A percentile compares a stretch with the other conserved stretches of the same genome.
phyloP scores from a whole-genome alignment of 2,329 filamentous ascomycete species.

The Fonsecaea erecta region DNA sequence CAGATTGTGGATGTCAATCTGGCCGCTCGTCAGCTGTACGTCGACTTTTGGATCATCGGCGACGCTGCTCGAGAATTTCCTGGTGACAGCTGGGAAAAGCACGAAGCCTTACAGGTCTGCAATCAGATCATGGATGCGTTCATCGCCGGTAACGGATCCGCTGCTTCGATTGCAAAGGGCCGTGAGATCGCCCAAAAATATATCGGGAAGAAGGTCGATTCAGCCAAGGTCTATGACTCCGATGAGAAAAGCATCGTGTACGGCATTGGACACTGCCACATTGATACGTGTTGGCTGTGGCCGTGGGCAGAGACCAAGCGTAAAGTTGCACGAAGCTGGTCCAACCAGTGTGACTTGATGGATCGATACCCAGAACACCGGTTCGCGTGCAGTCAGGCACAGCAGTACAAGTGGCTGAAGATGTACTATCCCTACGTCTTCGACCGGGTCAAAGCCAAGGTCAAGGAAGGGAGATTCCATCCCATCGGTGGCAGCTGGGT shows the following conservation, averaged over 20 bases:
- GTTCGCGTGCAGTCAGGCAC: constrained; percentile 90
- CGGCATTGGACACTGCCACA: constrained; percentile 94
- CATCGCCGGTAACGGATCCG: constrained; percentile 72
- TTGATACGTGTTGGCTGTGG: constrained; percentile 98
- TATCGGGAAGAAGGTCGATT: constrained; percentile 79
- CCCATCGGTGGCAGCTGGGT: constrained; percentile 98
- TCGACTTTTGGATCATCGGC: constrained; percentile 94
- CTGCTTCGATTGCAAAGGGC: constrained; percentile 76
- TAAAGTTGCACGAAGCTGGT: constrained; percentile 95
- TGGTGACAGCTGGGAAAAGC: constrained; percentile 82
- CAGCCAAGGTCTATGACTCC: constrained; percentile 78
- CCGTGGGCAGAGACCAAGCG: constrained; percentile 97
- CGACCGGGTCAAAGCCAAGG: constrained; percentile 86
- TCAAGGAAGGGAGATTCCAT: constrained; percentile 88
- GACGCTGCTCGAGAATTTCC: constrained; percentile 94
- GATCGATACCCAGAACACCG: constrained; percentile 92
- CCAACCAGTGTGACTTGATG: constrained; percentile 93
- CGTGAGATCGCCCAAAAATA: constrained; percentile 84
- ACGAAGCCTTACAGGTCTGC: constrained; percentile 79
- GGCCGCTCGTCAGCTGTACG: constrained; percentile 78
- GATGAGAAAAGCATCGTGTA: constrained; percentile 77
- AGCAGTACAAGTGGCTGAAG: constrained; percentile 98
- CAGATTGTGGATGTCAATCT: constrained; percentile 89
- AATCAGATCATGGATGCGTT: constrained; percentile 91
- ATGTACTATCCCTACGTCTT: constrained; percentile 84